phyloP scores from a whole-genome alignment of 345 rosid genomes.

The Corymbia maculata region DNA sequence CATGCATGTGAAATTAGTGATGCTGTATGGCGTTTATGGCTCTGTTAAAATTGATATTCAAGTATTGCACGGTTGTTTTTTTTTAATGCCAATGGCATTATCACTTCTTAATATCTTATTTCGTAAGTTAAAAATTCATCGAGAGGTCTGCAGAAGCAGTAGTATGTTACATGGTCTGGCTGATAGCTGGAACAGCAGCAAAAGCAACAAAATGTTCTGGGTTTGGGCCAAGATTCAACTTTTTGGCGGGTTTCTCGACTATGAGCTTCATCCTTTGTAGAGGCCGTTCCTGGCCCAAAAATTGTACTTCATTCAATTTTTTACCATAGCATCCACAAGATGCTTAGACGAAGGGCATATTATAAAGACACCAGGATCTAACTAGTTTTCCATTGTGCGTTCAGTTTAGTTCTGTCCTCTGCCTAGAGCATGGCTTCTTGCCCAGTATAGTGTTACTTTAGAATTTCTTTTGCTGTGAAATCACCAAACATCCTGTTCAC shows the following conservation, averaged over 20 bases:
- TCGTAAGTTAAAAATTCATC: neutral
- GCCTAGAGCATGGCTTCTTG: neutral
- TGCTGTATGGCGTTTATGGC: neutral
- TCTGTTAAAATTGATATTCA: neutral
- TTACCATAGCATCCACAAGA: neutral
- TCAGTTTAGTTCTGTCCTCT: neutral
- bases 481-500: neutral
- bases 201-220: neutral
- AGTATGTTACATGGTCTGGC: neutral
- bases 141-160: neutral
- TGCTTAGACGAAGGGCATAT: neutral
- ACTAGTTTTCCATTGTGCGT: neutral
- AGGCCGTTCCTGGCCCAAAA: neutral
- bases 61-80: neutral
- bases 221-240: neutral
- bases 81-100: neutral
- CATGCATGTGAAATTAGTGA: neutral
- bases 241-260: neutral
- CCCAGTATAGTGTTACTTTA: neutral
- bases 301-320: neutral
- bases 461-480: neutral
- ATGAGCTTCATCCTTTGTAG: neutral
- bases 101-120: neutral
- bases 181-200: neutral
- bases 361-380: neutral